These are phyloP conservation scores for Chamaecrista fasciculata DNA, from an alignment of 306 rosid genomes.

Conservation along the genomic window DNA sequence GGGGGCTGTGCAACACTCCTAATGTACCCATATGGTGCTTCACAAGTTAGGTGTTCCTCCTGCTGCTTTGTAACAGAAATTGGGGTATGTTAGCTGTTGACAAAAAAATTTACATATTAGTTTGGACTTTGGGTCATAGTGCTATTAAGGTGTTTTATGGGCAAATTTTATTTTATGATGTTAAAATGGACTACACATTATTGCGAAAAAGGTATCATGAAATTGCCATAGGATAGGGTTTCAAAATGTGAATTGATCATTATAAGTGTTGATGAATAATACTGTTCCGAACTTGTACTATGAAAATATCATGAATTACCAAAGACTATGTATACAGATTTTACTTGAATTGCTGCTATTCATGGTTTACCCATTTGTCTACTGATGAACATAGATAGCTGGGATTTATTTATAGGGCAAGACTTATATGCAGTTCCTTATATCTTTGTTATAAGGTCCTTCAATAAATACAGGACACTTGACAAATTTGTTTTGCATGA, in stretches of 20 bases:
- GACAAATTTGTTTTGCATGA: too few species aligned
- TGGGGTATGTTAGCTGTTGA: slow-evolving; percentile 52
- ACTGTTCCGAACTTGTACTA: background rate
- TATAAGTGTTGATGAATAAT: background rate
- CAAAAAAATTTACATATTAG: too few species aligned
- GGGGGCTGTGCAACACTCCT: slow-evolving; percentile 70
- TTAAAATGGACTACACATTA: background rate
- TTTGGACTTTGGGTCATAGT: too few species aligned
- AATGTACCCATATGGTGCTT: slow-evolving; percentile 83
- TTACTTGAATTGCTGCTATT: background rate
- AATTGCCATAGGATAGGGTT: background rate
- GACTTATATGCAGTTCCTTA: too few species aligned
- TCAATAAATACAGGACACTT: too few species aligned
- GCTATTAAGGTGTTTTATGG: background rate
- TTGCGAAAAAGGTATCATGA: background rate
- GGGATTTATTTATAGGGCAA: too few species aligned
- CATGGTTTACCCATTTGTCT: background rate
- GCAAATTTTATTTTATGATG: background rate
- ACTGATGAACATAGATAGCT: too few species aligned
- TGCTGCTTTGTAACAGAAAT: slow-evolving; percentile 74
- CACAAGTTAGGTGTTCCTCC: slow-evolving; percentile 78
- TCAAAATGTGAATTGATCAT: background rate
- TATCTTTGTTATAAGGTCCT: too few species aligned
- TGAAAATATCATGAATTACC: background rate
- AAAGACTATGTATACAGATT: background rate